Evolutionary conservation across 192 early-diverging fungal genomes (phyloP).

Genomic region (Coemansia sp.): DNA sequence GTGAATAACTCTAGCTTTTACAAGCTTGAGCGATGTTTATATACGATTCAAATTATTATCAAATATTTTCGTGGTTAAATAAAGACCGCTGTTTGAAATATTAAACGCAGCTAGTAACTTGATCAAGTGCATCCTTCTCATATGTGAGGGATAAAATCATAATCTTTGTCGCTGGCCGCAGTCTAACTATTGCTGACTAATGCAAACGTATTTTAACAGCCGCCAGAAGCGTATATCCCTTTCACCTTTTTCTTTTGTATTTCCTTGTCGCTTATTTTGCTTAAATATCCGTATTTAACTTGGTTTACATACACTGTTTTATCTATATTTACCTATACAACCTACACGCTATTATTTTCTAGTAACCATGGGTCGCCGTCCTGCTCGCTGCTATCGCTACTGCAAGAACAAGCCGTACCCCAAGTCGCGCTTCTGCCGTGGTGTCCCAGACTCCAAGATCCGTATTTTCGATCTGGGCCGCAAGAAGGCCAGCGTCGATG

Average conservation of each 20-base stretch:
- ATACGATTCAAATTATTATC: constrained; percentile 5
- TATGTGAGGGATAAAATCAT: not conserved
- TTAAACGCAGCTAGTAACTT: not conserved
- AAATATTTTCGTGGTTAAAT: not conserved
- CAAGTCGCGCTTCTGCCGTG: constrained; percentile 97
- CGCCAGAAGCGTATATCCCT: not conserved
- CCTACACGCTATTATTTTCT: not conserved
- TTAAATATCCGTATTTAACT: too few species aligned
- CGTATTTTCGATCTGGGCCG: constrained; percentile 67
- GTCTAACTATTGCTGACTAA: constrained; percentile 7
- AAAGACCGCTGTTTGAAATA: not conserved
- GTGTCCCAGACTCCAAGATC: constrained; percentile 94
- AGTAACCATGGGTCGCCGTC: constrained; percentile 90
- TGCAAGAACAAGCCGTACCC: constrained; percentile 99
- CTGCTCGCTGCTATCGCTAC: constrained; percentile 98
- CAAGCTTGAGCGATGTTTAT: constrained; percentile 10
- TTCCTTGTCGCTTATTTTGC: too few species aligned
- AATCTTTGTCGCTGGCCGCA: not conserved
- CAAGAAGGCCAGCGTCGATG: constrained; percentile 96
- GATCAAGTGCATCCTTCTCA: not conserved
- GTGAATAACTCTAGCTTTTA: constrained; percentile 7
- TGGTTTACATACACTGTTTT: too few species aligned
- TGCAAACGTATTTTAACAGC: not conserved
- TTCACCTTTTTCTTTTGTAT: too few species aligned
- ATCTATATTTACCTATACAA: not conserved